Percentiles rank a stretch among this genome's conserved stretches.
Conservation (phyloP, 495 filamentous ascomycete genomes). For the Xylaria grammica region DNA sequence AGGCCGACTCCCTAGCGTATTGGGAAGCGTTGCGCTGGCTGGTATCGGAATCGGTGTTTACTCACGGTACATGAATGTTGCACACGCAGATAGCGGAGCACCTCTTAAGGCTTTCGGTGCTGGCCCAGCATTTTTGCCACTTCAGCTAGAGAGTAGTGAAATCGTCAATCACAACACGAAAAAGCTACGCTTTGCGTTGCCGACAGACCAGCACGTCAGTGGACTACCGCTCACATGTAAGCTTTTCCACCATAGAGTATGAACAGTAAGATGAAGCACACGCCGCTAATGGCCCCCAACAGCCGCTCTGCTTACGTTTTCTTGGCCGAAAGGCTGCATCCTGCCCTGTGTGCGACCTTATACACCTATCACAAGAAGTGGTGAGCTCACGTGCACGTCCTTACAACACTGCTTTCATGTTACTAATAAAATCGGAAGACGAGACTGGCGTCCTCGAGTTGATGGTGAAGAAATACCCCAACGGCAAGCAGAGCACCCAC, state of each 20-base stretch:
- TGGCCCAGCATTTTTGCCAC: conserved; percentile 41
- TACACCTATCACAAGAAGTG: conserved; percentile 60
- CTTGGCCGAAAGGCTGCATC: conserved; percentile 57
- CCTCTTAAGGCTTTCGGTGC: conserved; percentile 29
- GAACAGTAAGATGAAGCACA: background rate
- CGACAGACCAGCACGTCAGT: conserved; percentile 51
- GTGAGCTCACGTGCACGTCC: conserved; percentile 39
- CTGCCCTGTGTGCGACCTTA: conserved; percentile 63
- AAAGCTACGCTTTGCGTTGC: conserved; percentile 65
- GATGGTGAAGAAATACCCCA: conserved; percentile 68
- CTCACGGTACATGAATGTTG: conserved; percentile 29
- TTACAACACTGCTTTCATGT: conserved; percentile 11
- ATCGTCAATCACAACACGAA: conserved; percentile 70
- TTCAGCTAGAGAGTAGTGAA: conserved; percentile 56
- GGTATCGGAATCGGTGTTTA: conserved; percentile 31
- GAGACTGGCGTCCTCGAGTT: conserved; percentile 61
- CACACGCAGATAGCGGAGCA: conserved; percentile 32
- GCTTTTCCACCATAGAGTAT: conserved; percentile 15
- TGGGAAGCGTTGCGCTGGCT: conserved; percentile 22
- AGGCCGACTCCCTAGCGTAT: background rate
- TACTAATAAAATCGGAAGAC: conserved; percentile 38
- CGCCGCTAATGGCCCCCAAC: background rate
- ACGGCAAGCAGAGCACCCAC: conserved; percentile 64
- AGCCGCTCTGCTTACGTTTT: conserved; percentile 62
- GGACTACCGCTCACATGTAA: conserved; percentile 61